Conservation (phyloP, 2,329 filamentous ascomycete genomes). For the Xylogone sp. region DNA sequence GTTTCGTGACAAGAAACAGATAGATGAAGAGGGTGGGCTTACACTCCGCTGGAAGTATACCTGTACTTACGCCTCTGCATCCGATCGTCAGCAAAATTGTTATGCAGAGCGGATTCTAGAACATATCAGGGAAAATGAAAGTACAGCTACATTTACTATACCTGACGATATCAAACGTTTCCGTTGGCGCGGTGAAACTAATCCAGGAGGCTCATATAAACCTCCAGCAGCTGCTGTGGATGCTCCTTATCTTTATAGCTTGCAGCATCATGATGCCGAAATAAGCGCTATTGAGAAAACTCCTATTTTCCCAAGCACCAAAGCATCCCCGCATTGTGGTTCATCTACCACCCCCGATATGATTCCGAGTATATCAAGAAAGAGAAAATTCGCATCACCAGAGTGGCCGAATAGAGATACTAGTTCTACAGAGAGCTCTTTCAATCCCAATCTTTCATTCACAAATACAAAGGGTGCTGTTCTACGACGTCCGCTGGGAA, state of each 20-base stretch:
- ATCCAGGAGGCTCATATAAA: slow-evolving; percentile 35
- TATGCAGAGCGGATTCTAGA: slow-evolving; percentile 17
- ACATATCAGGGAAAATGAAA: slow-evolving; percentile 13
- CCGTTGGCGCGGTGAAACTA: slow-evolving; percentile 36
- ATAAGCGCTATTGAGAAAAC: not conserved
- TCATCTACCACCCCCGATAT: not conserved
- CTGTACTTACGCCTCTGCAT: slow-evolving; percentile 15
- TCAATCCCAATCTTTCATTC: not conserved
- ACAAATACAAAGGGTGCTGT: not conserved
- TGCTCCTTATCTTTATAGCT: not conserved
- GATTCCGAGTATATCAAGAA: not conserved
- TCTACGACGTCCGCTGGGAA: slow-evolving; percentile 4
- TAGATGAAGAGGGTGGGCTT: slow-evolving; percentile 33
- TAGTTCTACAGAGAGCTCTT: slow-evolving; percentile 1
- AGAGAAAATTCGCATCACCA: slow-evolving; percentile 7
- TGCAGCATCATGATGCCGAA: not conserved
- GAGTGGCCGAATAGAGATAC: slow-evolving; percentile 2
- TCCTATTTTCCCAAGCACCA: not conserved
- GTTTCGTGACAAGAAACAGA: slow-evolving; percentile 18
- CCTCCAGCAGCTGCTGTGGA: slow-evolving; percentile 16
- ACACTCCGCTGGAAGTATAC: slow-evolving; percentile 50
- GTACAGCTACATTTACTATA: slow-evolving; percentile 5
- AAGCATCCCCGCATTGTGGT: not conserved
- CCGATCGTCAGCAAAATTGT: slow-evolving; percentile 17
- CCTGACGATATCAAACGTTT: slow-evolving; percentile 10